Evolutionary conservation across 352 stramenopile species (phyloP).

Genomic region (Blastocystis sp.): DNA sequence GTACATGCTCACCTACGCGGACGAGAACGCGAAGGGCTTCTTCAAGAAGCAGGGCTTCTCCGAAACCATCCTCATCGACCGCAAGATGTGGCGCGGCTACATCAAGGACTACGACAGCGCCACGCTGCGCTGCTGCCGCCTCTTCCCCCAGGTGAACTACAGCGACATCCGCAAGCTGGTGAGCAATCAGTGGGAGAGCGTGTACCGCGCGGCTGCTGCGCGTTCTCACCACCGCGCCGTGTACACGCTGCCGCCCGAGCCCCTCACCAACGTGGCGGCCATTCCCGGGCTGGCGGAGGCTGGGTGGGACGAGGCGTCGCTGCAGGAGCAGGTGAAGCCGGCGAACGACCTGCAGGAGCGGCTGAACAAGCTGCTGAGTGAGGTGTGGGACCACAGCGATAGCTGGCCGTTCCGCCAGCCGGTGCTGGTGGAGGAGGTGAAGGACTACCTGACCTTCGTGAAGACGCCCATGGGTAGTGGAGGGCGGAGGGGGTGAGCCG

Average conservation of each 20-base stretch:
- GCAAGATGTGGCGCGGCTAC: constrained; percentile 88
- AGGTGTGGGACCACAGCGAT: constrained; percentile 87
- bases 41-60: constrained; percentile 73
- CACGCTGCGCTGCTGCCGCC: constrained; percentile 97
- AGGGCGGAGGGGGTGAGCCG: neutral
- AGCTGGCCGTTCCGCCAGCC: constrained; percentile 95
- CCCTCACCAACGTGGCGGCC: constrained; percentile 69
- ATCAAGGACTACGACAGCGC: constrained; percentile 99
- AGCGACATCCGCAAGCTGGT: constrained; percentile 90
- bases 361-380: constrained; percentile 76
- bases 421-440: constrained; percentile 87
- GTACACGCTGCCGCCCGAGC: constrained; percentile 42
- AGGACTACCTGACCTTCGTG: constrained; percentile 93
- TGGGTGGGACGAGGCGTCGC: constrained; percentile 74
- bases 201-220: constrained; percentile 73
- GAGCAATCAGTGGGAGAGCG: constrained; percentile 80
- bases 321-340: constrained; percentile 10
- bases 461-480: constrained; percentile 84
- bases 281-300: constrained; percentile 78
- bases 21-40: constrained; percentile 68
- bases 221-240: constrained; percentile 26
- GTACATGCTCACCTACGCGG: constrained; percentile 68
- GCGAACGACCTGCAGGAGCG: constrained; percentile 34
- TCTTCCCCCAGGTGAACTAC: constrained; percentile 95
- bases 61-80: constrained; percentile 77